These are phyloP conservation scores for Boletus rubescentipes DNA, from an alignment of 768 basidiomycete genomes.

Conservation along the genomic window DNA sequence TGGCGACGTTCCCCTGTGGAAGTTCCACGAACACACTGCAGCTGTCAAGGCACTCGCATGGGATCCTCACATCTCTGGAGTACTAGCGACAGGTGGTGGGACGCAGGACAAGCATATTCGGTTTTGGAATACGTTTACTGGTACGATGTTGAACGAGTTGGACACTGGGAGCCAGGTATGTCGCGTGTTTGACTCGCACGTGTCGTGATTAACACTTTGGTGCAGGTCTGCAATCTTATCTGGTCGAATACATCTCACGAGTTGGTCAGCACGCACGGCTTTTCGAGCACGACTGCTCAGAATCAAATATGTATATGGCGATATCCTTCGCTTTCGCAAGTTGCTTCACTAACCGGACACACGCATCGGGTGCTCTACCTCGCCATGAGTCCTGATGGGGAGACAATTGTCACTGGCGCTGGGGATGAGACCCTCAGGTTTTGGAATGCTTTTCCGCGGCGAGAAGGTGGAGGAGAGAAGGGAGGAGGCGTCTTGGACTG, in stretches of 20 bases:
- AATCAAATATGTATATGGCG: constrained; percentile 97
- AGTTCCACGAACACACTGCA: constrained; percentile 95
- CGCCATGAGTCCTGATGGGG: constrained; percentile 97
- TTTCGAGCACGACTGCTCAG: constrained; percentile 88
- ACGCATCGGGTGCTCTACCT: constrained; percentile 93
- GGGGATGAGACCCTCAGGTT: constrained; percentile 97
- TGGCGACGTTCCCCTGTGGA: constrained; percentile 76
- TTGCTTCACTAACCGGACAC: constrained; percentile 92
- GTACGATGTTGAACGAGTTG: constrained; percentile 79
- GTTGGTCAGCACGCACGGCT: constrained; percentile 96
- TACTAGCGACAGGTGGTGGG: constrained; percentile 93
- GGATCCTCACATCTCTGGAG: constrained; percentile 91
- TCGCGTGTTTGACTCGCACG: background rate
- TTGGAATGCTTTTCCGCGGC: constrained; percentile 96
- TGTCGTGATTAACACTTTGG: constrained; percentile 7
- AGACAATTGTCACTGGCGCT: constrained; percentile 97
- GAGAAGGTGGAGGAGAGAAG: constrained; percentile 42
- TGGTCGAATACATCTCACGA: constrained; percentile 97
- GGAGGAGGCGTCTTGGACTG: constrained; percentile 46
- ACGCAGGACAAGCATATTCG: constrained; percentile 99
- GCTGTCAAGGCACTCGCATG: constrained; percentile 98
- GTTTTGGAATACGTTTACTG: constrained; percentile 94
- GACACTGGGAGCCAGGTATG: constrained; percentile 94
- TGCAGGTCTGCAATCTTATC: constrained; percentile 94
- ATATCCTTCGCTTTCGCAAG: constrained; percentile 91